Evolutionary conservation across 2,329 filamentous ascomycete genomes (phyloP), one percentile per base, ranked within the genome.

Genomic region (Diaporthe humulicola): DNA sequence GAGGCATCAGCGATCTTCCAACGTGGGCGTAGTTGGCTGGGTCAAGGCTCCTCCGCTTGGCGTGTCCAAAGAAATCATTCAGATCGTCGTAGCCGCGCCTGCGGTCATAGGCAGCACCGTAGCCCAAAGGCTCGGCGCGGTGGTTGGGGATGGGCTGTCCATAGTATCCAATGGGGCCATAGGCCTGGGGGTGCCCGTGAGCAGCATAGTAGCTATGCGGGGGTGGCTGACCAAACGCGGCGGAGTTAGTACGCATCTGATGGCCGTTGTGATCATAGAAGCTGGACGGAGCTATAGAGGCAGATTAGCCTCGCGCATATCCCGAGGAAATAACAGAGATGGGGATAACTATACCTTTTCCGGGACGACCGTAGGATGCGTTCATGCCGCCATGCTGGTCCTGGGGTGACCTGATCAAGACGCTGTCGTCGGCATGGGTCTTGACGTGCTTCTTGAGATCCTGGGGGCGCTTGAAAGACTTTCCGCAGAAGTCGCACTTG

Each of bases 371-470:
- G 82, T 92, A 93, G 77, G 85, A 87, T 22, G 82, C 79, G 75
- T 83, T 83, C 80, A 91, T 83, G 76, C 86, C 86, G n/a, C 84
- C 85, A 76, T 88, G 87, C 73, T 85, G 86, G 75, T 91, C 90
- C 78, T 87, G 87, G 38, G 85, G 85, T 19, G 87, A 85, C 60
- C 89, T 86, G 36, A 90, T 86, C 56, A 92, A 87, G 54, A 98
- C 95, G 56, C 95, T 97, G 85, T 98, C 96, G 82, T 98, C 96
- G 80, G 96, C 96, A 83, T 98, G 96, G 6, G 96, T 98, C 92
- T 98, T 99, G 85, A 98, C 95, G 84, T 99, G 97, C 88, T 99
- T 99, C 92, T 99, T 98, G 81, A 99, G 85, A 87, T 99, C 97
- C 87, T 99, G 97, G 3, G 97, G 97, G 45, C 97, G 94, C 91